Conservation (phyloP, 2,329 filamentous ascomycete species). For the Cytospora schulzeri region DNA sequence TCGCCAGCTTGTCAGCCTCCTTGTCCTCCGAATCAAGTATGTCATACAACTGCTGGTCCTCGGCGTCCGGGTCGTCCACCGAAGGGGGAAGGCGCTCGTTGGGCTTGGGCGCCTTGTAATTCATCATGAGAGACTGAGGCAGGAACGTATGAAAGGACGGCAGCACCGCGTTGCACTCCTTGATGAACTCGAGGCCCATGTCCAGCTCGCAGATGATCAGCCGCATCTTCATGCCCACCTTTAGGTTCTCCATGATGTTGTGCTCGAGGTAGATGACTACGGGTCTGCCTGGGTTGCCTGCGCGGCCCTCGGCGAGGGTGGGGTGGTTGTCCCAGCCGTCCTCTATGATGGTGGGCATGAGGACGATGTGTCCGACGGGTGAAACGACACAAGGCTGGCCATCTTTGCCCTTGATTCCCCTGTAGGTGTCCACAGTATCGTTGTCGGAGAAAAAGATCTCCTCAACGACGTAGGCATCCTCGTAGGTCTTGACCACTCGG, state of each 20-base stretch:
- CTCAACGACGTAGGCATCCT: slow-evolving; percentile 57
- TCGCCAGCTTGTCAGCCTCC: slow-evolving; percentile 27
- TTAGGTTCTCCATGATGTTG: slow-evolving; percentile 46
- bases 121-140: slow-evolving; percentile 68
- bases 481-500: slow-evolving; percentile 43
- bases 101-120: slow-evolving; percentile 60
- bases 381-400: slow-evolving; percentile 38
- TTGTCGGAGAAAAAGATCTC: slow-evolving; percentile 57
- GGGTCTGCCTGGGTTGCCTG: slow-evolving; percentile 23
- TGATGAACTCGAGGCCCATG: slow-evolving; percentile 62
- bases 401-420: slow-evolving; percentile 39
- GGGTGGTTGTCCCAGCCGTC: slow-evolving; percentile 50
- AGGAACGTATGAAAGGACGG: slow-evolving; percentile 67
- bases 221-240: slow-evolving; percentile 63
- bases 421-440: slow-evolving; percentile 48
- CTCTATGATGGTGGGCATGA: slow-evolving; percentile 49
- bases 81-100: slow-evolving; percentile 51
- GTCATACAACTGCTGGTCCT: slow-evolving; percentile 32
- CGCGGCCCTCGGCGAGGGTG: slow-evolving; percentile 36
- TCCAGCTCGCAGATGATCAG: slow-evolving; percentile 55
- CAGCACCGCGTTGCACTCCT: slow-evolving; percentile 55
- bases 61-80: slow-evolving; percentile 40
- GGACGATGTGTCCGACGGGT: slow-evolving; percentile 48
- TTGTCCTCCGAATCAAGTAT: slow-evolving; percentile 22
- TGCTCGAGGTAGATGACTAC: slow-evolving; percentile 69